Evolutionary conservation across 2,329 filamentous ascomycete species (phyloP), one percentile per base, ranked within the genome.

Genomic region (Pseudogymnoascus sp.): DNA sequence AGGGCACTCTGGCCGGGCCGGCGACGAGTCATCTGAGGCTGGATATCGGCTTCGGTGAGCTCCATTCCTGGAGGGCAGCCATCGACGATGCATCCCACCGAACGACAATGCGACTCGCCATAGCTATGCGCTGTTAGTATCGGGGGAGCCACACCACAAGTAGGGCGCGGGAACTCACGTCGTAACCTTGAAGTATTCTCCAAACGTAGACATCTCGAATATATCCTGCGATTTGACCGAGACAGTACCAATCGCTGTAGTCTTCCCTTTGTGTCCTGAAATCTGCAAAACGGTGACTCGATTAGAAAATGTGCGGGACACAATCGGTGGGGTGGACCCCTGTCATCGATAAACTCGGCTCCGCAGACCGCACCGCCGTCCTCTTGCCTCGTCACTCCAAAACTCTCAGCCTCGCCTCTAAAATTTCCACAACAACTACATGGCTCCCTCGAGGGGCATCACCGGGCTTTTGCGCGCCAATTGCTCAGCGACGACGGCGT

Each of bases 71-170:
- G 93, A 37, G 93, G 95, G 73, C 86, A 90, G 70, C 92, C 92
- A 75, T 97, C 93, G 77, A 97, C 88, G 72, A 97, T 97, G 80
- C 91, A 96, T 73, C 92, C 93, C 72, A 97, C 92, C 33, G 89
- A 93, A 72, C 87, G 88, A 80, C 93, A 96, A 79, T 97, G 93
- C 64, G 90, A 96, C 77, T 93, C 89, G 74, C 89, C 89, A 79
- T 90, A 90, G 63, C 73, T 74, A 44, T n/a, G 26, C 6, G 11
- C 33, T 2, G 59, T 63, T 33, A 63, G 62, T 29, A 26, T 33
- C 4, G 35, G 33, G 33, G 26, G 11, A 24, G 6, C 33, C 35
- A 24, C 33, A 59, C n/a, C 6, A 7, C 14, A 16, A 29, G 64
- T 62, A 67, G 64, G 66, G 63, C 29, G 7, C 13, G 16, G 21